phyloP scores from a whole-genome alignment of 2,329 filamentous ascomycete species.

The Emmonsia crescens region DNA sequence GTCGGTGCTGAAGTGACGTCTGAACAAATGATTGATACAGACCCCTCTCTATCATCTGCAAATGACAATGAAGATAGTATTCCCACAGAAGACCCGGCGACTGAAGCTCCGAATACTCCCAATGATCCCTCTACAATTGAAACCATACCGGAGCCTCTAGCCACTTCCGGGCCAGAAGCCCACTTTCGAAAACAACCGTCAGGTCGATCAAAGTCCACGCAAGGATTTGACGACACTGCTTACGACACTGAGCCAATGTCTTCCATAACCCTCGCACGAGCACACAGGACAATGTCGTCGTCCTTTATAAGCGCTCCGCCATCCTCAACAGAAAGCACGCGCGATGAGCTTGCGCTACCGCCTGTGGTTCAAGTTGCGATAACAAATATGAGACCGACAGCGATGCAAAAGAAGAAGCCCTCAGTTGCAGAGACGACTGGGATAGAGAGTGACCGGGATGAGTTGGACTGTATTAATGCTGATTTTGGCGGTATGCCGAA shows the following conservation, averaged over 20 bases:
- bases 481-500: slow-evolving; percentile 25
- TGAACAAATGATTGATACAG: not conserved
- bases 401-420: not conserved
- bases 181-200: slow-evolving; percentile 6
- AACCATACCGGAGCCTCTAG: not conserved
- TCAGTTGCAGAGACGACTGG: not conserved
- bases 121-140: not conserved
- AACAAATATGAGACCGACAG: not conserved
- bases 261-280: slow-evolving; percentile 21
- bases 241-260: slow-evolving; percentile 33
- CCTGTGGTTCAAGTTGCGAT: slow-evolving; percentile 13
- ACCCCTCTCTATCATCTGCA: not conserved
- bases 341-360: slow-evolving; percentile 22
- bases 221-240: slow-evolving; percentile 21
- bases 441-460: slow-evolving; percentile 8
- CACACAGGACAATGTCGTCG: slow-evolving; percentile 7
- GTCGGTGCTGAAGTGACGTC: slow-evolving; percentile 14
- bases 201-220: slow-evolving; percentile 20
- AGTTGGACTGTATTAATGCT: slow-evolving; percentile 10
- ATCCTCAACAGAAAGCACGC: slow-evolving; percentile 14
- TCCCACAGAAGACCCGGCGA: not conserved
- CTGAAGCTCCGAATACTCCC: not conserved
- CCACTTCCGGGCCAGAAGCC: not conserved
- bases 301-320: slow-evolving; percentile 5
- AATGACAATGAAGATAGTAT: not conserved